Percentiles rank a stretch among this genome's conserved stretches.
Conservation (phyloP, 176 grass and related monocot genomes). For the Bothriochloa decipiens region DNA sequence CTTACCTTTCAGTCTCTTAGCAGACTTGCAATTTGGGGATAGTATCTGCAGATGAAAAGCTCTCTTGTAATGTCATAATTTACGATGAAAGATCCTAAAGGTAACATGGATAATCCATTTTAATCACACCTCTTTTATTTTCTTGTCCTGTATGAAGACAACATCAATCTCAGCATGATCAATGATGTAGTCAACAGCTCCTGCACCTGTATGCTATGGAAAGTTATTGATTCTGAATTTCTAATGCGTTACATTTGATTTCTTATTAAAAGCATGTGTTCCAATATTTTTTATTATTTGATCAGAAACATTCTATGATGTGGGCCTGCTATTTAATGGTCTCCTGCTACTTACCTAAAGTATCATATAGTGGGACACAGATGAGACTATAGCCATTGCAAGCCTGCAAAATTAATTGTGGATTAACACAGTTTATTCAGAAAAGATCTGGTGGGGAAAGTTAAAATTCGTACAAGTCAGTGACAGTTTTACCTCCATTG, state of each 20-base stretch:
- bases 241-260: not conserved
- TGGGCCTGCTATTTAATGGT: conserved; percentile 7
- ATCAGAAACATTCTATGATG: conserved; percentile 19
- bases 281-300: not conserved
- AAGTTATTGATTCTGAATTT: conserved; percentile 21
- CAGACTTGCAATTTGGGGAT: conserved; percentile 57
- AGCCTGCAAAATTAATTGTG: conserved; percentile 62
- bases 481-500: conserved; percentile 71
- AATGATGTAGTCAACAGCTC: conserved; percentile 85
- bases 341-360: conserved; percentile 63
- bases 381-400: conserved; percentile 84
- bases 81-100: conserved; percentile 6
- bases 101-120: conserved; percentile 10
- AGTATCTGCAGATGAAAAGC: conserved; percentile 54
- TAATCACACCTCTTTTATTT: conserved; percentile 75
- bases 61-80: not conserved
- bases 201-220: conserved; percentile 59
- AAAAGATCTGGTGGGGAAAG: conserved; percentile 15
- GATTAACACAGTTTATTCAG: conserved; percentile 31
- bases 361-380: conserved; percentile 93
- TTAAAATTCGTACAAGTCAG: not conserved
- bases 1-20: conserved; percentile 70
- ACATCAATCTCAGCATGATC: conserved; percentile 92
- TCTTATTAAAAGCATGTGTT: not conserved
- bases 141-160: conserved; percentile 91